These are phyloP conservation scores for Penicillium glabrum DNA, from an alignment of 2,329 filamentous ascomycete species.

Conservation along the genomic window DNA sequence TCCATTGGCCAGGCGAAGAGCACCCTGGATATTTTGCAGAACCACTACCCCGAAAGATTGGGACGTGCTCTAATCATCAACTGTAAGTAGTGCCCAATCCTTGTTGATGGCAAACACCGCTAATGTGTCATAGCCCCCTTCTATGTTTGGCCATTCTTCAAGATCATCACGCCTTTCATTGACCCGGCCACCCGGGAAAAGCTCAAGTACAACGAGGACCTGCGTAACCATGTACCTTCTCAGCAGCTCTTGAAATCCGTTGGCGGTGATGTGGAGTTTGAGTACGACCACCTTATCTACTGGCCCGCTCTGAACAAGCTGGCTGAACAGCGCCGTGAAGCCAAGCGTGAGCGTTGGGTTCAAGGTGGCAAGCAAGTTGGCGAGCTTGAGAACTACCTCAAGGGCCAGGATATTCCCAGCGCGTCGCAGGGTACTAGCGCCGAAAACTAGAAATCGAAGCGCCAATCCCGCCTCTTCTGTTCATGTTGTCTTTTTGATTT, in stretches of 20 bases:
- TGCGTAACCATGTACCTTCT: constrained; percentile 75
- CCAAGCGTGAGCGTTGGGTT: constrained; percentile 70
- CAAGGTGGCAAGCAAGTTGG: constrained; percentile 77
- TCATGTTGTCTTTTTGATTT: not conserved
- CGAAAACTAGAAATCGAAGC: not conserved
- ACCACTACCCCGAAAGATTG: constrained; percentile 90
- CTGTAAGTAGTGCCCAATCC: constrained; percentile 52
- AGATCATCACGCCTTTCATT: constrained; percentile 92
- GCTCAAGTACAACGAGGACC: constrained; percentile 95
- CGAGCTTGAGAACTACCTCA: constrained; percentile 84
- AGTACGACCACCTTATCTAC: constrained; percentile 84
- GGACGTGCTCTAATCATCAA: constrained; percentile 89
- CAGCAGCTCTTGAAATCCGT: constrained; percentile 79
- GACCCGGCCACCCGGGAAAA: constrained; percentile 92
- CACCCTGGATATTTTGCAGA: constrained; percentile 88
- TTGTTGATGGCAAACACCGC: not conserved
- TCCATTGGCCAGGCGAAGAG: constrained; percentile 74
- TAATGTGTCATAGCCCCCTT: constrained; percentile 68
- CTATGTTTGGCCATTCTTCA: constrained; percentile 92
- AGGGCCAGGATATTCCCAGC: constrained; percentile 58
- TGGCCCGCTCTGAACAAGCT: constrained; percentile 82
- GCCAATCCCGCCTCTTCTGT: too few species aligned
- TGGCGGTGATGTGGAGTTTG: constrained; percentile 79
- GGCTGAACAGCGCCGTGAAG: constrained; percentile 64
- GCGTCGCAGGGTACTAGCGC: constrained; percentile 28